Base-by-base conservation (phyloP, 495 filamentous ascomycete genomes). In the Podospora tetraspora region DNA sequence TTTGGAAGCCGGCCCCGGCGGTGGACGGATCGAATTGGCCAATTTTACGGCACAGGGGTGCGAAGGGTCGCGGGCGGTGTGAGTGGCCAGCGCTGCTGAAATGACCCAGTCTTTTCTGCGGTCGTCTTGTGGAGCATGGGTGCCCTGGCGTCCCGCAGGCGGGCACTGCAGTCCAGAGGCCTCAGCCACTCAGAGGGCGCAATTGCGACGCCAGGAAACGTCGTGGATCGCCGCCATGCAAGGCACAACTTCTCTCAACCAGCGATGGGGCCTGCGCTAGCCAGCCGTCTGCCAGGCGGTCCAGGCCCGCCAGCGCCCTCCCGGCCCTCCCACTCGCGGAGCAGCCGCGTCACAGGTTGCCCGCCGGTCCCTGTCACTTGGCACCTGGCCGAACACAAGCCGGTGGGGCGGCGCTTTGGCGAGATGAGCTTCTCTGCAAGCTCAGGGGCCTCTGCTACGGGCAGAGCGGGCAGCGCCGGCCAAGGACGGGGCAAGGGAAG, bases 11-110 rank as follows among this genome's bases (percentile, higher is more conserved):
- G 23, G 57, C 21, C 64, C n/a, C 22, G 62, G 64, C 66, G 32
- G 70, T 71, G 68, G 73, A 71, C 74, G 73, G 76, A 76, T 78
- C 69, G 70, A 72, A 76, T 73, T 74, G 74, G 75, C 75, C 75
- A 72, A 78, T 78, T 72, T 76, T 70, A 71, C 68, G 71, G 73
- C 66, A 69, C 67, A 69, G 68, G 73, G 71, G 68, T 64, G 12
- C 63, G 19, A 62, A 16, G 7, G 16, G 63, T 10, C 61, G 19
- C 29, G 2, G 29, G 23, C 62, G 29, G 52, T 57, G 27, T 73
- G 66, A 73, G 30, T 70, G 71, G 71, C 66, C 57, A 60, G 13
- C 27, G 3, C 8, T 22, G 19, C 19, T n/a, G 52, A 59, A 43
- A 16, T 16, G 58, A 32, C 30, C 72, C 69, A 66, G 27, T 68